A percentile compares a stretch with the other conserved stretches of the same genome.
phyloP scores from a whole-genome alignment of 768 basidiomycete species.

The Myochromella boudieri region DNA sequence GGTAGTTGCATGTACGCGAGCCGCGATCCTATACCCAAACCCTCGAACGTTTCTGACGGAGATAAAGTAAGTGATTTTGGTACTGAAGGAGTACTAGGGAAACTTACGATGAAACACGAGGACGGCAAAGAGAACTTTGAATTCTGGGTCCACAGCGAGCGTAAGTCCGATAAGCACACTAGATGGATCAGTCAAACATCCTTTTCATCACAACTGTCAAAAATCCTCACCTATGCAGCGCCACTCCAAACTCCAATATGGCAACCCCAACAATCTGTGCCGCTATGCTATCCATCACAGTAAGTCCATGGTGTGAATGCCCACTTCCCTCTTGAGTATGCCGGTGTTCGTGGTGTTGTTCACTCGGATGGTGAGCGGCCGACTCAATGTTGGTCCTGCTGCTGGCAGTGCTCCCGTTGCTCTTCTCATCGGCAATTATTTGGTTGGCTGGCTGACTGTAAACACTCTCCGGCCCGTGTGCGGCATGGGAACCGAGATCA shows the following conservation, averaged over 20 bases:
- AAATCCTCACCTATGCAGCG: conserved; percentile 66
- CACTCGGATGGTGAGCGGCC: conserved; percentile 13
- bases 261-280: conserved; percentile 86
- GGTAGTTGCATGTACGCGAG: conserved; percentile 75
- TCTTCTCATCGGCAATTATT: conserved; percentile 16
- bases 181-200: conserved; percentile 1
- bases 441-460: conserved; percentile 10
- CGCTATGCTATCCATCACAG: conserved; percentile 38
- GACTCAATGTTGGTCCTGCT: conserved; percentile 27
- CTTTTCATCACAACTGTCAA: neutral
- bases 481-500: conserved; percentile 53
- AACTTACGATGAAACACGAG: conserved; percentile 87
- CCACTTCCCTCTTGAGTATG: too few relatives aligned
- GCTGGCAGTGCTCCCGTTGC: conserved; percentile 13
- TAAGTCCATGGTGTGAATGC: conserved; percentile 5
- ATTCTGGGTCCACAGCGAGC: conserved; percentile 80
- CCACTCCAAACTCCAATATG: conserved; percentile 92
- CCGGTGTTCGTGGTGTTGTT: too few relatives aligned
- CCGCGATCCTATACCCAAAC: conserved; percentile 89
- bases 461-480: conserved; percentile 66
- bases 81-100: neutral
- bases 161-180: conserved; percentile 89
- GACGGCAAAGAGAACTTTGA: conserved; percentile 87
- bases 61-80: conserved; percentile 2
- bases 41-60: conserved; percentile 86